A percentile compares a stretch with the other conserved stretches of the same genome.
phyloP scores from a whole-genome alignment of 768 basidiomycete species.

The Infundibulicybe gibba region DNA sequence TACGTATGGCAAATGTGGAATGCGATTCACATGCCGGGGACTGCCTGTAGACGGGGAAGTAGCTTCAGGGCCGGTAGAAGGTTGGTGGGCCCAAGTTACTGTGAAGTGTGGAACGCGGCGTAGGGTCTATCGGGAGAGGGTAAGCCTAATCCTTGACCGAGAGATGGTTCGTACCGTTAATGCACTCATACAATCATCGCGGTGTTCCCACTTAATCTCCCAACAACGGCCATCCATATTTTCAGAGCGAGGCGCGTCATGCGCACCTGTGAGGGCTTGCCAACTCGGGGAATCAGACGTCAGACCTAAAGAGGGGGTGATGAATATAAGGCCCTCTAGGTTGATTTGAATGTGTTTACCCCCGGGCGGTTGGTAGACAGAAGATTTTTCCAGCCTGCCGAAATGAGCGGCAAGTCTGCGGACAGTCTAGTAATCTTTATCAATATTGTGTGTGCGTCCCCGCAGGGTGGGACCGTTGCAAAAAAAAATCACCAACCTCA shows the following conservation, averaged over 20 bases:
- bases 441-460: too few relatives aligned
- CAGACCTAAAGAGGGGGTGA: too few relatives aligned
- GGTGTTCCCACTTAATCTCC: slow-evolving; percentile 78
- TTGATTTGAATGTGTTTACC: too few relatives aligned
- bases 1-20: too few relatives aligned
- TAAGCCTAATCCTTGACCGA: slow-evolving; percentile 1
- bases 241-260: slow-evolving; percentile 49
- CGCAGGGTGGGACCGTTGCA: neutral
- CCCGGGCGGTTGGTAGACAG: slow-evolving; percentile 17
- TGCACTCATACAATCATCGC: slow-evolving; percentile 73
- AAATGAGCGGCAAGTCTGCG: slow-evolving; percentile 52
- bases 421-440: slow-evolving; percentile 38
- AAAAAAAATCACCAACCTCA: slow-evolving; percentile 36
- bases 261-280: slow-evolving; percentile 41
- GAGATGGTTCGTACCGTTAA: slow-evolving; percentile 44
- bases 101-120: slow-evolving; percentile 67
- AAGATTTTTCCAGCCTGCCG: slow-evolving; percentile 61
- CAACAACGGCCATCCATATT: slow-evolving; percentile 62
- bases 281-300: too few relatives aligned
- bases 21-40: too few relatives aligned
- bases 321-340: too few relatives aligned
- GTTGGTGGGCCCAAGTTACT: slow-evolving; percentile 80
- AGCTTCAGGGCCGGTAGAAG: slow-evolving; percentile 5
- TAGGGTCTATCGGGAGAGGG: slow-evolving; percentile 48
- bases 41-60: too few relatives aligned